Evolutionary conservation across 2,329 filamentous ascomycete species (phyloP).

Genomic region (Myotisia sp.): DNA sequence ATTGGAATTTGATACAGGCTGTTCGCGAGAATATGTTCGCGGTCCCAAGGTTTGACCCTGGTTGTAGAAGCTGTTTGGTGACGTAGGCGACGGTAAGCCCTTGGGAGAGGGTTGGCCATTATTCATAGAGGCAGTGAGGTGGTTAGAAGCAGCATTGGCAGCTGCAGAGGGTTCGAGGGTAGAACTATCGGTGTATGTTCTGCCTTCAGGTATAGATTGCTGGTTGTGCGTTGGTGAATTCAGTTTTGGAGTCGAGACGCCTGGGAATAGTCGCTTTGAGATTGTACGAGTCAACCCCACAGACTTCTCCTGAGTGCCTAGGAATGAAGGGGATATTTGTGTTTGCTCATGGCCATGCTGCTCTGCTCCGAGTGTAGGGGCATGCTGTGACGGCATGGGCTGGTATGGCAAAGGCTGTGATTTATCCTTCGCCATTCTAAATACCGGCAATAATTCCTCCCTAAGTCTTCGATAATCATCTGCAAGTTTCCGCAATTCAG

Average conservation of each 20-base stretch:
- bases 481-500: slow-evolving; percentile 66
- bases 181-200: slow-evolving; percentile 38
- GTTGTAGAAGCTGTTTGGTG: slow-evolving; percentile 26
- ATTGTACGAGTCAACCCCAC: slow-evolving; percentile 55
- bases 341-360: slow-evolving; percentile 25
- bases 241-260: slow-evolving; percentile 59
- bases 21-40: slow-evolving; percentile 29
- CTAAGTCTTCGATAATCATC: slow-evolving; percentile 80
- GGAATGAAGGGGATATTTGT: slow-evolving; percentile 23
- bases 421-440: slow-evolving; percentile 81
- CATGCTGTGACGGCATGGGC: too few relatives aligned
- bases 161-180: slow-evolving; percentile 55
- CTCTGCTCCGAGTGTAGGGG: slow-evolving; percentile 17
- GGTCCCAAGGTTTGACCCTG: slow-evolving; percentile 33
- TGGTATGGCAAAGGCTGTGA: slow-evolving; percentile 66
- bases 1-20: slow-evolving; percentile 11
- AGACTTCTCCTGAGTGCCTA: slow-evolving; percentile 29
- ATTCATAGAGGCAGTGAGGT: slow-evolving; percentile 46
- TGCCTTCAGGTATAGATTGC: slow-evolving; percentile 49
- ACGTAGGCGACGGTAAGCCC: slow-evolving; percentile 34
- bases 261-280: slow-evolving; percentile 56
- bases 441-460: slow-evolving; percentile 80
- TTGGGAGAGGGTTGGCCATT: slow-evolving; percentile 41
- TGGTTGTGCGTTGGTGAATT: slow-evolving; percentile 60
- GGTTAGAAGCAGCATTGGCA: slow-evolving; percentile 54